Conservation (phyloP, 2,329 filamentous ascomycete genomes). For the Aspergillus oerlinghausenensis region DNA sequence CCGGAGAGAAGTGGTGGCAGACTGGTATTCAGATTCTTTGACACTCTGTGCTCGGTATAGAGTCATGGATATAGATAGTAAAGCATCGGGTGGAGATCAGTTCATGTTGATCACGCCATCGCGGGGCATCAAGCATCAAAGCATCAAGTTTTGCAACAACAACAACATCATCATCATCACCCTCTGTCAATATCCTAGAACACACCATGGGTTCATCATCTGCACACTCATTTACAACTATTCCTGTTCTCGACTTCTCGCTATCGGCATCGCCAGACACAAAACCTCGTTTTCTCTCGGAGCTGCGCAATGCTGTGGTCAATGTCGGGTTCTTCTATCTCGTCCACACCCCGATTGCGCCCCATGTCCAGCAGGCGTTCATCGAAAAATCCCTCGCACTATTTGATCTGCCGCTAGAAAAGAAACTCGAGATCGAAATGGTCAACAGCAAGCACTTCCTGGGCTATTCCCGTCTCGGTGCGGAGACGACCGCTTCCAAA, state of each 20-base stretch:
- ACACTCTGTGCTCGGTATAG: background rate
- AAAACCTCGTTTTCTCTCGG: slow-evolving; percentile 23
- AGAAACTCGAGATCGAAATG: slow-evolving; percentile 48
- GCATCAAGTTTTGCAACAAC: background rate
- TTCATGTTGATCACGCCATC: background rate
- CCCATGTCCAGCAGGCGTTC: slow-evolving; percentile 20
- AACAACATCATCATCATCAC: too few relatives aligned
- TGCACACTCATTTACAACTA: slow-evolving; percentile 29
- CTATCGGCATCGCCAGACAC: slow-evolving; percentile 15
- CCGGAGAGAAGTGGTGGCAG: background rate
- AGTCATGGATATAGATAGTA: too few relatives aligned
- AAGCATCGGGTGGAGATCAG: background rate
- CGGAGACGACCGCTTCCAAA: slow-evolving; percentile 31
- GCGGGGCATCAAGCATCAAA: background rate
- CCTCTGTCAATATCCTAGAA: background rate
- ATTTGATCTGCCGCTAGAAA: slow-evolving; percentile 42
- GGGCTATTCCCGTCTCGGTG: slow-evolving; percentile 32
- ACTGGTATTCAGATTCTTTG: background rate
- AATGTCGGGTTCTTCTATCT: slow-evolving; percentile 37
- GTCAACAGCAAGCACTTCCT: slow-evolving; percentile 36
- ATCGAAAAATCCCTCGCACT: slow-evolving; percentile 39
- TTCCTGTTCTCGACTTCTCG: slow-evolving; percentile 30
- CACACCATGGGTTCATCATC: background rate
- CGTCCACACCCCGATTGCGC: slow-evolving; percentile 23
- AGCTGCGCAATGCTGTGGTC: slow-evolving; percentile 29